Base-by-base conservation (phyloP, 2,329 filamentous ascomycete genomes). In the Cercospora brassicicola region DNA sequence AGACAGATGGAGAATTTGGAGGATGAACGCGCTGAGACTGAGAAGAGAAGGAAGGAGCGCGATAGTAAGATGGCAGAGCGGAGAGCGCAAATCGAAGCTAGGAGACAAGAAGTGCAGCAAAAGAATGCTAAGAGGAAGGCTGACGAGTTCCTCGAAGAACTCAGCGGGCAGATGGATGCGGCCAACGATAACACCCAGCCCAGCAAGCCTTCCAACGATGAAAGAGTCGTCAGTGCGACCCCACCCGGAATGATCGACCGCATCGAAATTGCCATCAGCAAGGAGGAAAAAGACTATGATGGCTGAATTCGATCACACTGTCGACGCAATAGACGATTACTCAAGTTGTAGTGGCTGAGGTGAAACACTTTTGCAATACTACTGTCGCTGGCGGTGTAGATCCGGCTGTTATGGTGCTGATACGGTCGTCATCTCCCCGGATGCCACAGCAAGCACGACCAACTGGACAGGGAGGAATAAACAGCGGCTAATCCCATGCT, bases 1-100 rank as follows among this genome's bases (percentile, higher is more conserved):
- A 80, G 81, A 74, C 92, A 98, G 84, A 97, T 98, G 92, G 85
- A 87, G 72, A 86, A 84, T 55, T 82, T 97, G 65, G 86, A 88
- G 71, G 83, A 84, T 73, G 89, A 93, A 78, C 84, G 91, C 67
- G 80, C 83, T 69, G 86, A 88, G 76, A 95, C 92, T 62, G 90
- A 93, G 79, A 82, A 83, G 64, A 85, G 86, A 73, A 83, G 91
- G 67, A 85, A 84, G 76, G 86, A 86, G 73, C 60, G 69, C 89
- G 76, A 85, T 84, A 73, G 82, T 68, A 79, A 81, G 72, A 81
- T 85, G 68, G 76, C 80, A 62, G 83, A 84, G 76, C 80, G 85
- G 74, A 81, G 87, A 77, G 87, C 86, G 39, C 88, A 88, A 78
- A 88, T 76, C n/a, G 72, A 75, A 62, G 72, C 68, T 28, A 66